Evolutionary conservation across 371 early-diverging fungal genomes (phyloP).

Genomic region (Syncephalastrum racemosum): DNA sequence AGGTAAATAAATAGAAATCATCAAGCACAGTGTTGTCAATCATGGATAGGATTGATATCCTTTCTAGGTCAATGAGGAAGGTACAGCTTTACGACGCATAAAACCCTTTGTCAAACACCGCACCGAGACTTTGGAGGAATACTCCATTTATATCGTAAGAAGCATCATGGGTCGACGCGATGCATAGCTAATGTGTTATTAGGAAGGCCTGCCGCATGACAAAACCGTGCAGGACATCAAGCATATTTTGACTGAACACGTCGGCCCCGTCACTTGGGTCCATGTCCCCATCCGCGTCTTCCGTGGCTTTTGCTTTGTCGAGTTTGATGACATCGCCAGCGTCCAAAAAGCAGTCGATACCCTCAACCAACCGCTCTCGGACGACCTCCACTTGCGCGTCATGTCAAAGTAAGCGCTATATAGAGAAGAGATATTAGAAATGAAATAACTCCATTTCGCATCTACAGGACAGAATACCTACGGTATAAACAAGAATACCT

Average conservation of each 20-base stretch:
- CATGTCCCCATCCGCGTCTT: slow-evolving; percentile 30
- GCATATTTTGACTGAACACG: slow-evolving; percentile 20
- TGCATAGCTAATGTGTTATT: not conserved
- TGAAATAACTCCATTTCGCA: no score
- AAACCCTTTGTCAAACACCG: slow-evolving; percentile 33
- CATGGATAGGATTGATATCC: not conserved
- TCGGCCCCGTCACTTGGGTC: slow-evolving; percentile 37
- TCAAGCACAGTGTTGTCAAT: not conserved
- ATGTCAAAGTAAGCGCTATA: slow-evolving; percentile 39
- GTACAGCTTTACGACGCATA: slow-evolving; percentile 25
- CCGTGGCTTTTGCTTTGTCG: slow-evolving; percentile 44
- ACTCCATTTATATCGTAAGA: slow-evolving; percentile 43
- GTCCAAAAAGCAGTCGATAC: slow-evolving; percentile 29
- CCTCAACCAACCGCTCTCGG: slow-evolving; percentile 14
- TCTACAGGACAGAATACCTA: no score
- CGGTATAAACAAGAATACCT: slow-evolving; percentile 30
- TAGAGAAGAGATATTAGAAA: no score
- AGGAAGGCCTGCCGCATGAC: slow-evolving; percentile 36
- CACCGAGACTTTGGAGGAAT: slow-evolving; percentile 33
- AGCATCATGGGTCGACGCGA: not conserved
- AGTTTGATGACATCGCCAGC: slow-evolving; percentile 30
- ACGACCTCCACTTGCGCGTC: slow-evolving; percentile 25
- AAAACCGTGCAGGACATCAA: slow-evolving; percentile 18
- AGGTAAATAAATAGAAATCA: not conserved
- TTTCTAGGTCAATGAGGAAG: slow-evolving; percentile 10